Evolutionary conservation across 2,329 filamentous ascomycete species (phyloP).

Genomic region (Fonsecaea monophora): DNA sequence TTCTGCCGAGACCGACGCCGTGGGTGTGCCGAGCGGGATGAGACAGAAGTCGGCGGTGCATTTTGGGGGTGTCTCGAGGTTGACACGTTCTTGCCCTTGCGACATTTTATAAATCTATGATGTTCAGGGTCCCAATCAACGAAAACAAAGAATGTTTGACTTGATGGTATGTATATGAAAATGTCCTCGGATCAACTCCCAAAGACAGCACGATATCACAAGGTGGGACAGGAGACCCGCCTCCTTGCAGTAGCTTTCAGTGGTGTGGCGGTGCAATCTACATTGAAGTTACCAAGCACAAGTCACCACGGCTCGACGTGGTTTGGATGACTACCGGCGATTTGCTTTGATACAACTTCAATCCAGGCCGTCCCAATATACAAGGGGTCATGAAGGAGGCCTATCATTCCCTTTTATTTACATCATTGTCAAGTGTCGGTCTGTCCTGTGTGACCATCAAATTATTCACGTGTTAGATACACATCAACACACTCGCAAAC

Average conservation of each 20-base stretch:
- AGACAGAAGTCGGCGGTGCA: slow-evolving; percentile 93
- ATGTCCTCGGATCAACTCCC: neutral
- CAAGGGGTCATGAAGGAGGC: no score
- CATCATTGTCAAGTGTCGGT: no score
- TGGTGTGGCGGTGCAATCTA: neutral
- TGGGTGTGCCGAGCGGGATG: slow-evolving; percentile 84
- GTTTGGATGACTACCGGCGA: no score
- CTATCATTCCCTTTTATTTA: no score
- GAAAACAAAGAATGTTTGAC: neutral
- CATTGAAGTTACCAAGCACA: neutral
- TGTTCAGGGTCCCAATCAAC: neutral
- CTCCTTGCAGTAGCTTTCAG: neutral
- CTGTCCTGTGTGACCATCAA: no score
- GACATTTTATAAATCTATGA: slow-evolving; percentile 14
- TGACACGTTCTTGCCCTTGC: slow-evolving; percentile 16
- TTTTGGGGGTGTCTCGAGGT: slow-evolving; percentile 66
- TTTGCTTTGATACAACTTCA: no score
- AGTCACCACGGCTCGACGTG: no score
- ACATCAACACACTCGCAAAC: no score
- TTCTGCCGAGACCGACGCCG: slow-evolving; percentile 77
- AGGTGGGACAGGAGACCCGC: neutral
- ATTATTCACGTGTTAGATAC: no score
- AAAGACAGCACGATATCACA: neutral
- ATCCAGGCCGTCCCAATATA: no score
- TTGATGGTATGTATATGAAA: neutral